Evolutionary conservation across 768 basidiomycete species (phyloP), one percentile per base, ranked within the genome.

Genomic region (Boletellus ananiceps): DNA sequence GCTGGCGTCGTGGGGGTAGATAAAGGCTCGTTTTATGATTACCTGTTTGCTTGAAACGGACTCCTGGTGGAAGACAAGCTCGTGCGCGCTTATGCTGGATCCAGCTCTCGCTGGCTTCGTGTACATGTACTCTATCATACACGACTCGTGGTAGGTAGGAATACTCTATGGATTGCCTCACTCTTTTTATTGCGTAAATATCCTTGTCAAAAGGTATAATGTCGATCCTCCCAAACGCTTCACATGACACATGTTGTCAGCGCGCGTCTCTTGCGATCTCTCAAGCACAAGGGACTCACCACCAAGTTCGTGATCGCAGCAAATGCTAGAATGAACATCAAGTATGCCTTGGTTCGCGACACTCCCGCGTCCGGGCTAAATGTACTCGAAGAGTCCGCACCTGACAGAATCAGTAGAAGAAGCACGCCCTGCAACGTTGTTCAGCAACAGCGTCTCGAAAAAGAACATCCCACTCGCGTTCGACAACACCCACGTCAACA

Each of bases 401-500:
- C 78, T 0, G 78, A 84, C 25, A 93, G 67, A 46, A 94, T 88
- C 7, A 74, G 74, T 18, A 83, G 77, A 40, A 90, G 69, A 12
- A 93, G 74, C 38, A 90, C 58, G 2, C 83, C 85, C 85, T 91
- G 54, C 41, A 33, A 15, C 27, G 4, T 41, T 16, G 15, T 34
- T 41, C 21, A 42, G 37, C 25, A n/a, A 14, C 9, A 2, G 33
- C 35, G 5, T 14, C 19, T 11, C 23, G 2, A 27, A 8, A 12
- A 14, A 47, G 23, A 8, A 49, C 14, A 2, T 15, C 15, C 14
- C 46, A 61, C 77, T 56, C 57, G 90, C 91, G 61, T 93, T 93
- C 23, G 88, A 86, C 52, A 93, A 60, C 4, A 88, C 88, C 92
- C 92, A 93, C 3, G 78, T 71, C 47, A 94, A 71, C 38, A 94